Conservation (phyloP, 768 basidiomycete species). For the Suillus bovinus region DNA sequence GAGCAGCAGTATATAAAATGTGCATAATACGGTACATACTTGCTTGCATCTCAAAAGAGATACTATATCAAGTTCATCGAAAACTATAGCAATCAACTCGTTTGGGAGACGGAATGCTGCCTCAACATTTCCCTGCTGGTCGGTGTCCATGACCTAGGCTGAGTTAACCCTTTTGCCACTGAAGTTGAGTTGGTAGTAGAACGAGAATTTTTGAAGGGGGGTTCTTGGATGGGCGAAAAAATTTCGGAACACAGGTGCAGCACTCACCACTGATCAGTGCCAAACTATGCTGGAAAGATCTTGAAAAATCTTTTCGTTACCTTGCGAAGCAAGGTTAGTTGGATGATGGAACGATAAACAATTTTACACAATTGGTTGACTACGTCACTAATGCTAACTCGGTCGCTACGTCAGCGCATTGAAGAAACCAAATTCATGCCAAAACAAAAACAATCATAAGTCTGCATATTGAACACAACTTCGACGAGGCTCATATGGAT, state of each 20-base stretch:
- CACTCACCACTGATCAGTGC: not conserved
- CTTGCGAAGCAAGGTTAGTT: no score
- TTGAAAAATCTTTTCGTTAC: no score
- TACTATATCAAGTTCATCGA: constrained; percentile 29
- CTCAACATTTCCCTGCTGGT: not conserved
- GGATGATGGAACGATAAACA: no score
- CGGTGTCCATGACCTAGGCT: not conserved
- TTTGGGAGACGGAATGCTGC: constrained; percentile 30
- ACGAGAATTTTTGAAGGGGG: not conserved
- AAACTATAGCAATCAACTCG: constrained; percentile 28
- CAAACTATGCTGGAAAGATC: not conserved
- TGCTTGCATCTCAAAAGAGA: constrained; percentile 30
- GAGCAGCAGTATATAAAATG: not conserved
- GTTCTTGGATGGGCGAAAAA: not conserved
- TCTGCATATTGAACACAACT: no score
- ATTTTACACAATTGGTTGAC: no score
- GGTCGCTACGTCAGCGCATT: no score
- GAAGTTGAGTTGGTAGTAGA: not conserved
- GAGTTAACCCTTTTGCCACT: not conserved
- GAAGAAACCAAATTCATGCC: no score
- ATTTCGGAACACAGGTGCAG: not conserved
- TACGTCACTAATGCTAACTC: no score
- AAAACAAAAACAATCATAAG: no score
- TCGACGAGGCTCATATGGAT: no score
- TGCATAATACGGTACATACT: constrained; percentile 17